phyloP scores from a whole-genome alignment of 352 stramenopile genomes.

The Elongisporangium senticosum region DNA sequence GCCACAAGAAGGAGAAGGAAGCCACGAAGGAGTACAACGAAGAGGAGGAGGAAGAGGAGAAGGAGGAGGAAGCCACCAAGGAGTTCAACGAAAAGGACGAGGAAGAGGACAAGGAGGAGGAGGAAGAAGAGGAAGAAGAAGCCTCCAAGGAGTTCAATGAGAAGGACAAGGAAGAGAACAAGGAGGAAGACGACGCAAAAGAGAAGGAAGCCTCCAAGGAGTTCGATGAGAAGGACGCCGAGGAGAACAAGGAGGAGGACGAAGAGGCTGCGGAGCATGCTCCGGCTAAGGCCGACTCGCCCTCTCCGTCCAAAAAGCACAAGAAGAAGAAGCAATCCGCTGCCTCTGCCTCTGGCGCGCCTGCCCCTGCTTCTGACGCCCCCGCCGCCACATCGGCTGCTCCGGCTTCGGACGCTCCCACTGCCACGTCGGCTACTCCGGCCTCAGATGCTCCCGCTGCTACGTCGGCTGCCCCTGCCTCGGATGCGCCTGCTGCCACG shows the following conservation, averaged over 20 bases:
- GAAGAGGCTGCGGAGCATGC: background rate
- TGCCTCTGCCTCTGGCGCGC: background rate
- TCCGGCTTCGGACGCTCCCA: slow-evolving; percentile 5
- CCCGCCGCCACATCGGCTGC: slow-evolving; percentile 6
- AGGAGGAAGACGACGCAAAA: slow-evolving; percentile 2
- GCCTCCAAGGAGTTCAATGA: slow-evolving; percentile 15
- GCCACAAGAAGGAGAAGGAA: background rate
- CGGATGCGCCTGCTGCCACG: too few relatives aligned
- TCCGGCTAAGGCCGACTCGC: background rate
- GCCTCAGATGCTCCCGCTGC: too few relatives aligned
- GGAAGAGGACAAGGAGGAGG: slow-evolving; percentile 15
- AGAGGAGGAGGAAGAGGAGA: background rate
- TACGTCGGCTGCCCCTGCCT: too few relatives aligned
- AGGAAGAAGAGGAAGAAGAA: slow-evolving; percentile 8
- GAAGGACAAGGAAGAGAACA: slow-evolving; percentile 20
- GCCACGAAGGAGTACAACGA: background rate
- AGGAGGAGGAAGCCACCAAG: background rate
- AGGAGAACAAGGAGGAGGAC: background rate
- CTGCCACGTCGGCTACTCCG: background rate
- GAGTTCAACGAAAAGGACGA: slow-evolving; percentile 8
- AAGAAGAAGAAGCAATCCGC: slow-evolving; percentile 32
- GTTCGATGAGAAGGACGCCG: background rate
- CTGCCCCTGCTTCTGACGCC: background rate
- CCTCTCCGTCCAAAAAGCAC: background rate
- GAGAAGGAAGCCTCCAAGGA: background rate